These are phyloP conservation scores for Ophiostoma pallidulum DNA, from an alignment of 2,329 filamentous ascomycete genomes.

Conservation along the genomic window DNA sequence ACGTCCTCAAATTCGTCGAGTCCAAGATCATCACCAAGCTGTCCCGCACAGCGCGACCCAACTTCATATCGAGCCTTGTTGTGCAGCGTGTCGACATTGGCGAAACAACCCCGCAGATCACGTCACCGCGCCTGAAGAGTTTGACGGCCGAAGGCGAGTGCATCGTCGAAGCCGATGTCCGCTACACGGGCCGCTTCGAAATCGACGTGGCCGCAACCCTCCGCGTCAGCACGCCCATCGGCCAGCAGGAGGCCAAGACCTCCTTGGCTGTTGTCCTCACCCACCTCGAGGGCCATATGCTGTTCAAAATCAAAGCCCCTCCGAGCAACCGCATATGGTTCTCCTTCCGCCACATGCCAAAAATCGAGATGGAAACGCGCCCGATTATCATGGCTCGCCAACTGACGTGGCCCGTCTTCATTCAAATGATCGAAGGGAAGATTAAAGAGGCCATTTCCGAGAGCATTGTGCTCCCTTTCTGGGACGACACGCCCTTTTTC, in stretches of 20 bases:
- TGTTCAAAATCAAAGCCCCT: constrained; percentile 85
- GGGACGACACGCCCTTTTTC: constrained; percentile 92
- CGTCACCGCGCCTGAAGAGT: constrained; percentile 78
- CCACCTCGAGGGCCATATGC: constrained; percentile 72
- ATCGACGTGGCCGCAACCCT: constrained; percentile 89
- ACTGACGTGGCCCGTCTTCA: constrained; percentile 87
- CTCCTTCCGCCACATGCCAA: constrained; percentile 86
- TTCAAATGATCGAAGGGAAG: constrained; percentile 86
- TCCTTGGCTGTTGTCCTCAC: constrained; percentile 78
- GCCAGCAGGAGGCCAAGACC: constrained; percentile 90
- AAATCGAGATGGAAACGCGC: constrained; percentile 88
- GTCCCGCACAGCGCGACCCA: constrained; percentile 80
- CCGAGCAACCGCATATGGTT: constrained; percentile 97
- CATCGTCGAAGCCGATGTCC: constrained; percentile 75
- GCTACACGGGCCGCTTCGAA: constrained; percentile 80
- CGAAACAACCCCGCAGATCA: constrained; percentile 77
- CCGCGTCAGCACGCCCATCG: constrained; percentile 76
- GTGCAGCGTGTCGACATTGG: constrained; percentile 79
- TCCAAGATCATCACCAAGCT: constrained; percentile 95
- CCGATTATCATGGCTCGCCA: constrained; percentile 92
- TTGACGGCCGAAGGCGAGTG: constrained; percentile 87
- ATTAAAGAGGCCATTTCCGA: constrained; percentile 93
- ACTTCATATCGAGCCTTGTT: constrained; percentile 77
- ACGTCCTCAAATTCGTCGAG: constrained; percentile 69
- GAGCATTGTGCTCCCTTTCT: constrained; percentile 83